Percentiles rank a stretch among this genome's conserved stretches.
Conservation (phyloP, 306 rosid species). For the Calophaca sinica region DNA sequence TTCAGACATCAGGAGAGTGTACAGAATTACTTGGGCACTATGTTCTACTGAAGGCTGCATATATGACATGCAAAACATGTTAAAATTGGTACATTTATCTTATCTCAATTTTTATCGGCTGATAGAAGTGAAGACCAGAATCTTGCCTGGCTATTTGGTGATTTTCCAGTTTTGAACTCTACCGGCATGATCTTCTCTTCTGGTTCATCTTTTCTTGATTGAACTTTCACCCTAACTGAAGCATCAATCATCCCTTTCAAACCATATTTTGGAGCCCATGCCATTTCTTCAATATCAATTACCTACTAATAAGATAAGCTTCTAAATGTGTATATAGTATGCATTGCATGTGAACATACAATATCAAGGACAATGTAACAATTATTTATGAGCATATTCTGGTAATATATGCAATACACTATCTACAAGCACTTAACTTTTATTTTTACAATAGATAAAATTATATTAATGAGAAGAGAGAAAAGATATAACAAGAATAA, state of each 20-base stretch:
- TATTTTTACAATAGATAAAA: no score
- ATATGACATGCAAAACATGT: constrained; percentile 39
- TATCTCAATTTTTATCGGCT: constrained; percentile 30
- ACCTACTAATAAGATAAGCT: constrained; percentile 60
- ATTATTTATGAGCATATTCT: constrained; percentile 2
- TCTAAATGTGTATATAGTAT: constrained; percentile 24
- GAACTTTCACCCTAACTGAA: constrained; percentile 74
- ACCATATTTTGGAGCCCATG: constrained; percentile 97
- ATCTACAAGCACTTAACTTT: no score
- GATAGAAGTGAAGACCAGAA: constrained; percentile 35
- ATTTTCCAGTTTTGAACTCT: constrained; percentile 93
- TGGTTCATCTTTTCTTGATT: constrained; percentile 51
- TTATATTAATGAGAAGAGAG: no score
- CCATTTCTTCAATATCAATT: constrained; percentile 95
- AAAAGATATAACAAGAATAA: not conserved
- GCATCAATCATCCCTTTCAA: constrained; percentile 98
- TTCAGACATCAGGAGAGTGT: constrained; percentile 93
- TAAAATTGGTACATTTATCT: constrained; percentile 35
- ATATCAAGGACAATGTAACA: constrained; percentile 27
- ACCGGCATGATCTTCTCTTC: constrained; percentile 75
- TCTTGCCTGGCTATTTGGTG: constrained; percentile 78
- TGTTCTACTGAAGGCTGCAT: constrained; percentile 88
- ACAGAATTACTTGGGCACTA: constrained; percentile 86
- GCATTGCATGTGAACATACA: constrained; percentile 1
- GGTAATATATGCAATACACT: constrained; percentile 34